phyloP scores from a whole-genome alignment of 2,329 filamentous ascomycete genomes.

The Magnaporthiopsis poae region DNA sequence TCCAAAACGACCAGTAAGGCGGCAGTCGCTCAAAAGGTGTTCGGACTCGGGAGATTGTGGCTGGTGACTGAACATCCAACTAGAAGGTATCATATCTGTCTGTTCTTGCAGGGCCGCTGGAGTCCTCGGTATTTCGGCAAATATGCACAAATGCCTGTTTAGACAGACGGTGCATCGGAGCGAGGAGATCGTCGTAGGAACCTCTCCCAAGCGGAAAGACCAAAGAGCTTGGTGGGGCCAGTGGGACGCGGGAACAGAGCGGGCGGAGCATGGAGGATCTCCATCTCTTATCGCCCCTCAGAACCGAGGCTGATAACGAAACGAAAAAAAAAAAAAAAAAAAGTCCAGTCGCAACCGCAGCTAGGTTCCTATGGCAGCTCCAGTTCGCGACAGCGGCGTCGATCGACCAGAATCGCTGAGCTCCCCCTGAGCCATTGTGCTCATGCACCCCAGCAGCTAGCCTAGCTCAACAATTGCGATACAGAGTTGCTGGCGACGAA shows the following conservation, averaged over 20 bases:
- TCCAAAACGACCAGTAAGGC: no score
- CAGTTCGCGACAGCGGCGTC: background rate
- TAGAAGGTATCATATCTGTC: background rate
- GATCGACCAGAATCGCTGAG: background rate
- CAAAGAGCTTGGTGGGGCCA: background rate
- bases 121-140: background rate
- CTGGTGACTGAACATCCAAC: background rate
- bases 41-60: background rate
- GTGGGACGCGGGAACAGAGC: no score
- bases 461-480: conserved; percentile 8
- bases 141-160: background rate
- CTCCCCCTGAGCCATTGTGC: background rate
- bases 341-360: background rate
- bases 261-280: background rate
- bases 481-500: conserved; percentile 9
- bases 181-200: background rate
- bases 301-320: background rate
- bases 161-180: background rate
- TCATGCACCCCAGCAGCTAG: background rate
- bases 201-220: no score
- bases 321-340: background rate
- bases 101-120: background rate
- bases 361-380: background rate
- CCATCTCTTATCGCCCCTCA: background rate
- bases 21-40: no score